phyloP scores from a whole-genome alignment of 176 grass and related monocot species.

The Chrysopogon serrulatus region DNA sequence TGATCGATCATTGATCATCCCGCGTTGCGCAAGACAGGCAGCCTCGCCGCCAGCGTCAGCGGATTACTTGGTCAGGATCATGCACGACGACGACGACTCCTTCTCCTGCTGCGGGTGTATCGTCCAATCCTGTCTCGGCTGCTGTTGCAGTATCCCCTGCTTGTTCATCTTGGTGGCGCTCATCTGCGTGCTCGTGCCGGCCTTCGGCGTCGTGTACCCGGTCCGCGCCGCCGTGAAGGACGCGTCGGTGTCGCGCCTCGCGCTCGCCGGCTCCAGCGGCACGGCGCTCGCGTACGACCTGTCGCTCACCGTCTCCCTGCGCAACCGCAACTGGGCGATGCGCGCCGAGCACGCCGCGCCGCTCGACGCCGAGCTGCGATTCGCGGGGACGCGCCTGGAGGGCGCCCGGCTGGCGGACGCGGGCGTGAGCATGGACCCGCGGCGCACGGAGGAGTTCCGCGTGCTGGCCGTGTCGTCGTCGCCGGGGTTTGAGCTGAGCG shows the following conservation, averaged over 20 bases:
- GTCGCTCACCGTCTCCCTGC: constrained; percentile 10
- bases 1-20: not conserved
- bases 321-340: constrained; percentile 32
- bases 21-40: not conserved
- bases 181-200: not conserved
- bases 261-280: not conserved
- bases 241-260: constrained; percentile 16
- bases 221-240: not conserved
- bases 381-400: not conserved
- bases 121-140: too few species aligned
- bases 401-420: not conserved
- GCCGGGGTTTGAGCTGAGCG: not conserved
- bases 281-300: constrained; percentile 27
- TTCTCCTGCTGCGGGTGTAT: not conserved
- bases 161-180: not conserved
- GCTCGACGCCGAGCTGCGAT: constrained; percentile 22
- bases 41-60: not conserved
- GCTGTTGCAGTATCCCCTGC: not conserved
- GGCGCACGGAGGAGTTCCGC: not conserved
- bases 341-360: not conserved
- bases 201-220: not conserved
- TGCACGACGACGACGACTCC: not conserved
- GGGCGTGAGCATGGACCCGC: not conserved
- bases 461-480: not conserved
- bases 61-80: not conserved